A percentile compares a stretch with the other conserved stretches of the same genome.
phyloP scores from a whole-genome alignment of 352 stramenopile genomes.

The Phytopythium delawarense region DNA sequence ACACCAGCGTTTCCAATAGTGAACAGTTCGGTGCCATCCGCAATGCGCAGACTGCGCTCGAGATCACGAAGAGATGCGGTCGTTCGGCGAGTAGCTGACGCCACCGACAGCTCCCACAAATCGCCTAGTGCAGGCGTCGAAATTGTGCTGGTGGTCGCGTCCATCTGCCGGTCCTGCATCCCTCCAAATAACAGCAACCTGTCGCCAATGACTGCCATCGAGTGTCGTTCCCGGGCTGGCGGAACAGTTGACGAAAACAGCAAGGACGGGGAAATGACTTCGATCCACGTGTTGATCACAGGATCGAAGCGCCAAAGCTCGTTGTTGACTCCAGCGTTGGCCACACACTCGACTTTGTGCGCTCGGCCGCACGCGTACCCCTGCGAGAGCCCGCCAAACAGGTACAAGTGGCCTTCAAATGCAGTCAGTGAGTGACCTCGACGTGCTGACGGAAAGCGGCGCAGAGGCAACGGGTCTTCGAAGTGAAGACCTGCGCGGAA shows the following conservation, averaged over 20 bases:
- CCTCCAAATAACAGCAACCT: slow-evolving; percentile 64
- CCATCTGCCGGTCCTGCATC: slow-evolving; percentile 16
- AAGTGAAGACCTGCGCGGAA: slow-evolving; percentile 27
- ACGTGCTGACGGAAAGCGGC: slow-evolving; percentile 41
- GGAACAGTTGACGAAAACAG: slow-evolving; percentile 10
- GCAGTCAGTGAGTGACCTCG: slow-evolving; percentile 56
- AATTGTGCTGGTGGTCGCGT: slow-evolving; percentile 7
- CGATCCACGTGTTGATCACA: slow-evolving; percentile 43
- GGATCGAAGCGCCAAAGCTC: slow-evolving; percentile 71
- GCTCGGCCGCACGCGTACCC: slow-evolving; percentile 55
- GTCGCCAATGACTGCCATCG: slow-evolving; percentile 33
- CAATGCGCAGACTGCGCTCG: slow-evolving; percentile 31
- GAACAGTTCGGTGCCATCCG: slow-evolving; percentile 47
- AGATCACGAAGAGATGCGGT: slow-evolving; percentile 29
- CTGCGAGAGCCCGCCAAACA: slow-evolving; percentile 59
- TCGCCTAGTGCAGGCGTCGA: slow-evolving; percentile 35
- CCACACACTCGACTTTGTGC: slow-evolving; percentile 37
- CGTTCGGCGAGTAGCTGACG: slow-evolving; percentile 33
- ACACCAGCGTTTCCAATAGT: slow-evolving; percentile 36
- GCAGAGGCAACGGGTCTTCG: slow-evolving; percentile 24
- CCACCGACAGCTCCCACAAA: slow-evolving; percentile 62
- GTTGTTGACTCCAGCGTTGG: slow-evolving; percentile 38
- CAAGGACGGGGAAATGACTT: slow-evolving; percentile 17
- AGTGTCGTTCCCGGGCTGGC: slow-evolving; percentile 53
- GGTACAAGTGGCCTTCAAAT: slow-evolving; percentile 44